Evolutionary conservation across 140 eudicot genomes (phyloP).

Genomic region (Flaveria floridana): DNA sequence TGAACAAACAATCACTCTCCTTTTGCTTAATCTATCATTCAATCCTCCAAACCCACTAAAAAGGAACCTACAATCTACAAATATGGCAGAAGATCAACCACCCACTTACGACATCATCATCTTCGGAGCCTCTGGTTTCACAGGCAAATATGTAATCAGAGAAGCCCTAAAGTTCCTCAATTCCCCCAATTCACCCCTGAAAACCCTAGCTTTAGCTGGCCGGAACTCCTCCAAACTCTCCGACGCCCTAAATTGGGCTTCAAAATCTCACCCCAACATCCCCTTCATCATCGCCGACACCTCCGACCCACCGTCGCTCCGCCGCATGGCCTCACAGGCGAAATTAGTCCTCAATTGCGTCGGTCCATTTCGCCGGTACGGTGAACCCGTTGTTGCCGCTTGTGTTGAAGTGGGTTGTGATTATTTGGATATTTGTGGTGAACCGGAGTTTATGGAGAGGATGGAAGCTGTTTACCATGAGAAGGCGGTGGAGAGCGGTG

Average conservation of each 20-base stretch:
- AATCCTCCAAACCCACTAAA: not conserved
- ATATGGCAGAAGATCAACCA: slow-evolving; percentile 24
- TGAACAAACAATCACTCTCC: not conserved
- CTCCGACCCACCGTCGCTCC: slow-evolving; percentile 57
- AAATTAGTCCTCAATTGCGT: slow-evolving; percentile 75
- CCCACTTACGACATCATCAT: slow-evolving; percentile 65
- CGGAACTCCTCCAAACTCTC: slow-evolving; percentile 51
- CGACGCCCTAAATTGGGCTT: slow-evolving; percentile 71
- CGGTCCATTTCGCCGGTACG: slow-evolving; percentile 80
- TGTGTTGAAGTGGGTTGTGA: slow-evolving; percentile 70
- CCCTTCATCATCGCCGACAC: slow-evolving; percentile 61
- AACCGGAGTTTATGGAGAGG: slow-evolving; percentile 94
- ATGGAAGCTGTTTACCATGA: slow-evolving; percentile 71
- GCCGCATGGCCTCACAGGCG: slow-evolving; percentile 56
- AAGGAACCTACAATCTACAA: not conserved
- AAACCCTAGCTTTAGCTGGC: slow-evolving; percentile 73
- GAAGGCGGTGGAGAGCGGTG: slow-evolving; percentile 58
- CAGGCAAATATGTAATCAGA: slow-evolving; percentile 80
- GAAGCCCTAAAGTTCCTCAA: slow-evolving; percentile 85
- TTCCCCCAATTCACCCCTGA: slow-evolving; percentile 58
- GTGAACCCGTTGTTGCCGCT: slow-evolving; percentile 75
- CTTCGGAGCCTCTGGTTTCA: slow-evolving; percentile 95
- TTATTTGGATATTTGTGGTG: slow-evolving; percentile 81
- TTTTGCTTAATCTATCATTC: not conserved
- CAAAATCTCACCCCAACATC: slow-evolving; percentile 51